These are phyloP conservation scores for Ogataea sp. DNA, from an alignment of 805 yeast species.

Conservation along the genomic window DNA sequence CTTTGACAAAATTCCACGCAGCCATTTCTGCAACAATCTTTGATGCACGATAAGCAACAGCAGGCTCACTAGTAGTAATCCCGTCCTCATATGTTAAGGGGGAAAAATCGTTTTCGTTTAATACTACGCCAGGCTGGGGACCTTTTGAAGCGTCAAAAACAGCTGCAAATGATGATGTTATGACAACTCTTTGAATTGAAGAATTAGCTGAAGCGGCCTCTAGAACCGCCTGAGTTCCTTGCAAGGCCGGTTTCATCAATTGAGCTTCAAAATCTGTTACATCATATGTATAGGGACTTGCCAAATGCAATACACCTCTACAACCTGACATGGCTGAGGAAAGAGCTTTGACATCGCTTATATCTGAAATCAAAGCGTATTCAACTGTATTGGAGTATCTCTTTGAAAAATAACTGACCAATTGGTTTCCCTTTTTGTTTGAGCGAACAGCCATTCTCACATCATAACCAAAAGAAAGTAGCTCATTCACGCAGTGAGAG, in stretches of 20 bases:
- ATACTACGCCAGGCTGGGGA: slow-evolving; percentile 25
- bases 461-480: slow-evolving; percentile 29
- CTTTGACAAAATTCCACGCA: slow-evolving; percentile 47
- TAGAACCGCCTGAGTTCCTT: slow-evolving; percentile 47
- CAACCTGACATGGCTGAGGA: slow-evolving; percentile 39
- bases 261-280: slow-evolving; percentile 37
- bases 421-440: slow-evolving; percentile 14
- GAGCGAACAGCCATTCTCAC: slow-evolving; percentile 41
- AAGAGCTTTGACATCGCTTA: slow-evolving; percentile 33
- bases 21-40: slow-evolving; percentile 53
- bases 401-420: slow-evolving; percentile 4
- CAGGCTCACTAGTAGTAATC: slow-evolving; percentile 16
- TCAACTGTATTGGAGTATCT: slow-evolving; percentile 22
- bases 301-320: slow-evolving; percentile 49
- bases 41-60: slow-evolving; percentile 45
- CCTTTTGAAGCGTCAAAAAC: slow-evolving; percentile 29
- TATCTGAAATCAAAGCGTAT: slow-evolving; percentile 41
- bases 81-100: slow-evolving; percentile 43
- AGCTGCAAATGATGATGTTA: slow-evolving; percentile 47
- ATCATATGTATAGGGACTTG: slow-evolving; percentile 47
- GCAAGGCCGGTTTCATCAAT: slow-evolving; percentile 45
- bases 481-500: slow-evolving; percentile 26
- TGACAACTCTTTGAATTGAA: slow-evolving; percentile 37
- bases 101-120: slow-evolving; percentile 45
- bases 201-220: slow-evolving; percentile 35